Evolutionary conservation across 2,329 filamentous ascomycete genomes (phyloP).

Genomic region (Pleomassaria siparia): DNA sequence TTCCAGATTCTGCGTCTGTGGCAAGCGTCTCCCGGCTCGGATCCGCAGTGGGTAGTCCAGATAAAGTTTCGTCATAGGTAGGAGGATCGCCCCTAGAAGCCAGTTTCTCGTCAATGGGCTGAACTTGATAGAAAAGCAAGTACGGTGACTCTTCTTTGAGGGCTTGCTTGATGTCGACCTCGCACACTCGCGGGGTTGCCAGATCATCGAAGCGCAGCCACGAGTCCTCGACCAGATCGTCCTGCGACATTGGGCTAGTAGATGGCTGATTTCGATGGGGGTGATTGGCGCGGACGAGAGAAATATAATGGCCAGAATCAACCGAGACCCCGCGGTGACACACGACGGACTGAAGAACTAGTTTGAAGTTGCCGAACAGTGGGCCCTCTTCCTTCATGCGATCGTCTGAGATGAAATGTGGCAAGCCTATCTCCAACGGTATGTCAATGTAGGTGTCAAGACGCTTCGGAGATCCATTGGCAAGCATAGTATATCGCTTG

Average conservation of each 20-base stretch:
- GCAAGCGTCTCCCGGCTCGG: slow-evolving; percentile 34
- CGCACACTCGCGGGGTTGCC: slow-evolving; percentile 67
- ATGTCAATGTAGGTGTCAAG: slow-evolving; percentile 89
- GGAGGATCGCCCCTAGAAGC: slow-evolving; percentile 43
- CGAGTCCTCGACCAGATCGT: slow-evolving; percentile 44
- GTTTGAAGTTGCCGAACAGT: slow-evolving; percentile 85
- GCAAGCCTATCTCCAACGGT: slow-evolving; percentile 77
- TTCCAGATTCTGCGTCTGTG: slow-evolving; percentile 16
- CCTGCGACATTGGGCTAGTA: slow-evolving; percentile 52
- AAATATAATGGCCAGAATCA: slow-evolving; percentile 88
- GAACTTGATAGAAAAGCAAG: slow-evolving; percentile 90
- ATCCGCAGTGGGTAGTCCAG: slow-evolving; percentile 17
- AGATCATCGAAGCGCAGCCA: slow-evolving; percentile 96
- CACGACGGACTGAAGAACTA: slow-evolving; percentile 86
- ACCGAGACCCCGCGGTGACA: slow-evolving; percentile 87
- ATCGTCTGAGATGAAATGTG: slow-evolving; percentile 87
- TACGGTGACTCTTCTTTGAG: slow-evolving; percentile 90
- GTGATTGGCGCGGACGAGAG: slow-evolving; percentile 75
- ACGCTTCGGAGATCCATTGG: slow-evolving; percentile 67
- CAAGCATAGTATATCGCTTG: slow-evolving; percentile 81
- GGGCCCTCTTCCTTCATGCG: slow-evolving; percentile 66
- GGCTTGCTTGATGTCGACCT: slow-evolving; percentile 76
- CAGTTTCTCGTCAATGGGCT: slow-evolving; percentile 77
- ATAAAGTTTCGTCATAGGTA: slow-evolving; percentile 42
- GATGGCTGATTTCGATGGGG: slow-evolving; percentile 21